Conservation (phyloP, 371 early-diverging fungal genomes). For the Rhizomucor miehei region DNA sequence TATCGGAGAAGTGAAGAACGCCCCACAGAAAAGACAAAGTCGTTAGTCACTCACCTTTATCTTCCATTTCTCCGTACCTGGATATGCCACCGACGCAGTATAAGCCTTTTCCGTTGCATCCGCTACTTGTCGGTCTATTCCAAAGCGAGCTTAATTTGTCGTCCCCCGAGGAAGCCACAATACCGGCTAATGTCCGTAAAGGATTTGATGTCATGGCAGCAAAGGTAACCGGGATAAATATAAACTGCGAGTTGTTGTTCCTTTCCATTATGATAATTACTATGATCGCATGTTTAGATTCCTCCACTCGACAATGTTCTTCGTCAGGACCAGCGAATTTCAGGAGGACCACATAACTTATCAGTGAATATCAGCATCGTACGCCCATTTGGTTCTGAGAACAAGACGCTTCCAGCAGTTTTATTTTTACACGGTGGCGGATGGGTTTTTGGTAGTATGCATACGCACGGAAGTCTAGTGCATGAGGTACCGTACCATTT, state of each 20-base stretch:
- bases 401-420: constrained; percentile 3
- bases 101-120: constrained; percentile 1
- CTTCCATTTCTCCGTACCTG: too few relatives aligned
- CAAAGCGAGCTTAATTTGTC: background rate
- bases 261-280: too few relatives aligned
- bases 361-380: constrained; percentile 6
- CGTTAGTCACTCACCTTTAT: too few relatives aligned
- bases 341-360: constrained; percentile 2
- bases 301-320: constrained; percentile 1
- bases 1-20: too few relatives aligned
- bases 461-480: constrained; percentile 9
- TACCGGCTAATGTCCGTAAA: constrained; percentile 1
- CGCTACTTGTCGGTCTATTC: background rate
- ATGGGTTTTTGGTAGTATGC: constrained; percentile 10
- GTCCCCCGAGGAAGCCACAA: constrained; percentile 2
- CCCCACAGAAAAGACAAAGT: too few relatives aligned
- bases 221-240: too few relatives aligned
- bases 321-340: background rate
- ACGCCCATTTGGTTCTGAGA: constrained; percentile 6
- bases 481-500: constrained; percentile 1
- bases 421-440: constrained; percentile 10
- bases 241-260: too few relatives aligned
- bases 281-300: too few relatives aligned
- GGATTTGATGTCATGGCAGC: constrained; percentile 8
- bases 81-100: background rate